Conservation (phyloP, 2,329 filamentous ascomycete genomes). For the Hypoxylon rubiginosum region DNA sequence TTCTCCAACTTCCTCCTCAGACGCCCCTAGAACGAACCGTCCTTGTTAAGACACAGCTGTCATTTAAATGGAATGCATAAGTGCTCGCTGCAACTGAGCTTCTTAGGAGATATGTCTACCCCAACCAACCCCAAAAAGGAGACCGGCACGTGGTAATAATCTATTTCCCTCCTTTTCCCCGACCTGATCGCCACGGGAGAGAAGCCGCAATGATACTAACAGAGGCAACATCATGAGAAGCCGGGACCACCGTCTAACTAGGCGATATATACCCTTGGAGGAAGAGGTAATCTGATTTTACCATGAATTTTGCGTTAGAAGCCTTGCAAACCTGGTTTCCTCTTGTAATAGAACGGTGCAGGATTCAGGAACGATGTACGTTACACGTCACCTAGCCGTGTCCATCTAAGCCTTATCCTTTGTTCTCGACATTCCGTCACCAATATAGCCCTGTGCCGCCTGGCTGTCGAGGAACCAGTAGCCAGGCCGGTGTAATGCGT, state of each 20-base stretch:
- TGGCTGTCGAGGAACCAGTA: slow-evolving; percentile 16
- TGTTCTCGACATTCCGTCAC: slow-evolving; percentile 16
- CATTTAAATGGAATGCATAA: slow-evolving; percentile 33
- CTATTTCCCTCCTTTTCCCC: slow-evolving; percentile 43
- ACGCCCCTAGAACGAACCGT: slow-evolving; percentile 6
- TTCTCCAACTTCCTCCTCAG: slow-evolving; percentile 16
- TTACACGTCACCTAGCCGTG: slow-evolving; percentile 11
- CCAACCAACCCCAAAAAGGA: slow-evolving; percentile 36
- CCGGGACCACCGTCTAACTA: slow-evolving; percentile 15
- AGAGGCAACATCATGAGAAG: slow-evolving; percentile 32
- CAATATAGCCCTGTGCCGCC: slow-evolving; percentile 5
- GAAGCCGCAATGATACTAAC: slow-evolving; percentile 35
- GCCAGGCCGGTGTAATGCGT: slow-evolving; percentile 15
- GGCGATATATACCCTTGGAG: slow-evolving; percentile 25
- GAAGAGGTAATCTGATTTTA: slow-evolving; percentile 29
- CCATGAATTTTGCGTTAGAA: slow-evolving; percentile 18
- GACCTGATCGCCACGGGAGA: slow-evolving; percentile 44
- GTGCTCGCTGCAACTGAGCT: slow-evolving; percentile 27
- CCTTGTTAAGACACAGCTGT: slow-evolving; percentile 38
- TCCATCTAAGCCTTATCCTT: slow-evolving; percentile 1
- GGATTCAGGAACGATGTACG: slow-evolving; percentile 26
- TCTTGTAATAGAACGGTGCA: slow-evolving; percentile 12
- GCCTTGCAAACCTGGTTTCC: slow-evolving; percentile 38
- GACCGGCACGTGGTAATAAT: slow-evolving; percentile 45
- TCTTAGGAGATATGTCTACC: slow-evolving; percentile 16